phyloP scores from a whole-genome alignment of 768 basidiomycete species.

The Inosperma sp. region DNA sequence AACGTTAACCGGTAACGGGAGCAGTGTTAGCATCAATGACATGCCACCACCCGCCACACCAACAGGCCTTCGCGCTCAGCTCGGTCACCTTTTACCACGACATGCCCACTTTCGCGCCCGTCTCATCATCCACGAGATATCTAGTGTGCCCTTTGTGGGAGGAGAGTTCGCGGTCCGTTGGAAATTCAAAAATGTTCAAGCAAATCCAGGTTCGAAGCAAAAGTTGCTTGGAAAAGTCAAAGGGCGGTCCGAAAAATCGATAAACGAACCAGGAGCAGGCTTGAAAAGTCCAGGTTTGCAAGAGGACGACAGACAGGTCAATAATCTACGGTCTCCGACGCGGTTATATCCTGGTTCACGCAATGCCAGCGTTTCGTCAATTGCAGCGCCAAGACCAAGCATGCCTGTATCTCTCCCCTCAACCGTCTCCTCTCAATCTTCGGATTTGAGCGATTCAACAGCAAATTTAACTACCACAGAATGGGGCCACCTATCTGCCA shows the following conservation, averaged over 20 bases:
- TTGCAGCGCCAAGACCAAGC: neutral
- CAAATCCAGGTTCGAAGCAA: constrained; percentile 30
- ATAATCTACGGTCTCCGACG: neutral
- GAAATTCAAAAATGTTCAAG: constrained; percentile 60
- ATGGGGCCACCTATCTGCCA: constrained; percentile 9
- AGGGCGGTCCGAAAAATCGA: constrained; percentile 23
- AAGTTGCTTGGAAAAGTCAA: constrained; percentile 37
- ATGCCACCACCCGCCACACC: constrained; percentile 14
- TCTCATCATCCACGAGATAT: constrained; percentile 60
- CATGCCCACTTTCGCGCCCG: constrained; percentile 64
- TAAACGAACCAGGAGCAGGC: constrained; percentile 25
- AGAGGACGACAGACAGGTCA: too few species aligned
- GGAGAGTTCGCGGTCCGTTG: constrained; percentile 69
- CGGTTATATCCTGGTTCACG: neutral
- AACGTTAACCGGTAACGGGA: constrained; percentile 17
- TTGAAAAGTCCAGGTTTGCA: constrained; percentile 13
- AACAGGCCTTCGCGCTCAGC: constrained; percentile 48
- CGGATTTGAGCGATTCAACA: neutral
- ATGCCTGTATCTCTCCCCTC: neutral
- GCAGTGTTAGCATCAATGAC: constrained; percentile 23
- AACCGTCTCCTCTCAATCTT: neutral
- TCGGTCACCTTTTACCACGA: constrained; percentile 56
- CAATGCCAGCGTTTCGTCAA: too few species aligned
- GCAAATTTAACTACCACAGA: constrained; percentile 10
- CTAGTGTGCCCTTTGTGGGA: constrained; percentile 64